A percentile compares a stretch with the other conserved stretches of the same genome.
These are phyloP conservation scores for Aspergillaceae sp. DNA, from an alignment of 2,329 filamentous ascomycete species.

Conservation along the genomic window DNA sequence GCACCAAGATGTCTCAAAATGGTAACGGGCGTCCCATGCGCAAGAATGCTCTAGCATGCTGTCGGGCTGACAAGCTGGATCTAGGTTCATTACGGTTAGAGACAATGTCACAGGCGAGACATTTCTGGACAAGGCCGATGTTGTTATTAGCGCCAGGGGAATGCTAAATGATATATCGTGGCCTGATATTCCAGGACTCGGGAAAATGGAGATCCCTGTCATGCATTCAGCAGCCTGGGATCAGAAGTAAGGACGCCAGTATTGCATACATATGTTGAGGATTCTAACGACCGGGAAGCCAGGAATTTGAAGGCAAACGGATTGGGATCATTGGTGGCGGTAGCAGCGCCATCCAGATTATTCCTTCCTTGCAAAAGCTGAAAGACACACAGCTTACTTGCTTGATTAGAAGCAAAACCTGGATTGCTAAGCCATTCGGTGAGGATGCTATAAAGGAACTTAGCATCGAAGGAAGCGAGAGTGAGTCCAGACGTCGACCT, in stretches of 20 bases:
- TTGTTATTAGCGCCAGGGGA: slow-evolving; percentile 3
- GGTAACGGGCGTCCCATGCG: too few species aligned
- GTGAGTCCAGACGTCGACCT: too few species aligned
- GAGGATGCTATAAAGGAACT: too few species aligned
- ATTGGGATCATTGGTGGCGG: slow-evolving; percentile 19
- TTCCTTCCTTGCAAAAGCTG: slow-evolving; percentile 15
- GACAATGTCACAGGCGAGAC: slow-evolving; percentile 22
- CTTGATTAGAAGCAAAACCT: slow-evolving; percentile 21
- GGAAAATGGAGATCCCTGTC: slow-evolving; percentile 20
- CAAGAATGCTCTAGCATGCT: too few species aligned
- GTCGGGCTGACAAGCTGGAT: too few species aligned
- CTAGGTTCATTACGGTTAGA: too few species aligned
- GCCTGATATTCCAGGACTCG: slow-evolving; percentile 21
- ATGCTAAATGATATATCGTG: slow-evolving; percentile 4
- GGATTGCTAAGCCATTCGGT: slow-evolving; percentile 10
- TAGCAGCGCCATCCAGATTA: slow-evolving; percentile 30
- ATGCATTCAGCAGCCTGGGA: slow-evolving; percentile 27
- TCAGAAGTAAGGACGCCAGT: slow-evolving; percentile 10
- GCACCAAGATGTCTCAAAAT: slow-evolving; percentile 20
- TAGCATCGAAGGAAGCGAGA: too few species aligned
- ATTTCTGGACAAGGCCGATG: slow-evolving; percentile 12
- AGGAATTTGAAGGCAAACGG: slow-evolving; percentile 4
- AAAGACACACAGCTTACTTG: slow-evolving; percentile 19
- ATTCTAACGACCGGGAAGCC: too few species aligned
- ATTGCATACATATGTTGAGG: not conserved